phyloP scores from a whole-genome alignment of 2,329 filamentous ascomycete species.

The Bipolaris victoriae region DNA sequence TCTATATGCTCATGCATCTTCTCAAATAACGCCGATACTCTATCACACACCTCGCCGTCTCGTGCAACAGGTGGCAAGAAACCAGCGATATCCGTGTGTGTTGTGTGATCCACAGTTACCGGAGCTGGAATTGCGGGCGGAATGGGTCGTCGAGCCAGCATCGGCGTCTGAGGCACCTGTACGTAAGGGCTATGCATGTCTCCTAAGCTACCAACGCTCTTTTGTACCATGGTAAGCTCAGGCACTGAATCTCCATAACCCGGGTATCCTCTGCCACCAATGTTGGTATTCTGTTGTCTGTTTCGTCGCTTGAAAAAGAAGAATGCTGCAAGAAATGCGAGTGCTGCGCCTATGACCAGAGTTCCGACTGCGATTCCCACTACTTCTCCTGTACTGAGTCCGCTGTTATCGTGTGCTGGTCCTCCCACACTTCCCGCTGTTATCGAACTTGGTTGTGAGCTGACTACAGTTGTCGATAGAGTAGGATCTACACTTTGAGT shows the following conservation, averaged over 20 bases:
- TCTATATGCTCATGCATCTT: constrained; percentile 40
- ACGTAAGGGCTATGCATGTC: constrained; percentile 33
- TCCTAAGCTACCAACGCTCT: constrained; percentile 19
- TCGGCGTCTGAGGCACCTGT: constrained; percentile 35
- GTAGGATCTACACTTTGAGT: neutral
- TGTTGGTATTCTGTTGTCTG: constrained; percentile 13
- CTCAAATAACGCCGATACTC: constrained; percentile 32
- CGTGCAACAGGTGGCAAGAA: constrained; percentile 35
- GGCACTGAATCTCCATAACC: constrained; percentile 32
- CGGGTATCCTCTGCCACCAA: constrained; percentile 14
- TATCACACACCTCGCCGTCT: constrained; percentile 28
- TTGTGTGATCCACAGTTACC: constrained; percentile 9
- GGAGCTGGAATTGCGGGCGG: constrained; percentile 7
- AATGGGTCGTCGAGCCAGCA: constrained; percentile 6
- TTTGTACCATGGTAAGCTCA: constrained; percentile 33
- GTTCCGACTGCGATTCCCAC: constrained; percentile 33
- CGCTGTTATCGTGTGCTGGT: neutral
- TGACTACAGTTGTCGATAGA: neutral
- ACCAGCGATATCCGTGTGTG: constrained; percentile 23
- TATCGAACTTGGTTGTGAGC: neutral
- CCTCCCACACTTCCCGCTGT: neutral
- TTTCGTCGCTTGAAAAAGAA: constrained; percentile 39
- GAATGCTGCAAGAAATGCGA: constrained; percentile 39
- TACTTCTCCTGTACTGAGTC: constrained; percentile 23
- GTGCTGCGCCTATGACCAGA: constrained; percentile 34